Evolutionary conservation across 768 basidiomycete species (phyloP).

Genomic region (Leucocoprinus leucothites): DNA sequence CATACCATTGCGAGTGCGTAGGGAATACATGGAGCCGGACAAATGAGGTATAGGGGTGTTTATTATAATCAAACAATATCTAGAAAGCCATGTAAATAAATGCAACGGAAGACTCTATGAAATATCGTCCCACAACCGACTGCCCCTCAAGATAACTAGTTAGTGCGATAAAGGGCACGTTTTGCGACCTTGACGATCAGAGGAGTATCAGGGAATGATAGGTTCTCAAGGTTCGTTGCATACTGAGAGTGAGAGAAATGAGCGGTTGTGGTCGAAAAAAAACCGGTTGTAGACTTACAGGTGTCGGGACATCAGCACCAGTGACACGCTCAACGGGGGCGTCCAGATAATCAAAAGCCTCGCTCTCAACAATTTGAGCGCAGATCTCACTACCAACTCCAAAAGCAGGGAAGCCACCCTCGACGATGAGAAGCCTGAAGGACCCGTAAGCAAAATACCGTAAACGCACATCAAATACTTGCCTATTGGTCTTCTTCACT

Average conservation of each 20-base stretch:
- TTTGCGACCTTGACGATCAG: slow-evolving; percentile 93
- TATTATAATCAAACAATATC: slow-evolving; percentile 27
- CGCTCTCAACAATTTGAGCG: slow-evolving; percentile 95
- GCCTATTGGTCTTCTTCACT: slow-evolving; percentile 99
- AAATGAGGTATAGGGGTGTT: slow-evolving; percentile 20
- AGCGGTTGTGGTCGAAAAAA: neutral
- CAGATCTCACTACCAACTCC: slow-evolving; percentile 99
- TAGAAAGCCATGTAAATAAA: slow-evolving; percentile 19
- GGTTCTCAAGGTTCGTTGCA: slow-evolving; percentile 81
- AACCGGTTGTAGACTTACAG: slow-evolving; percentile 36
- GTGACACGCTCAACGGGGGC: slow-evolving; percentile 97
- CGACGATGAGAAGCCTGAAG: slow-evolving; percentile 82
- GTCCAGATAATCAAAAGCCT: slow-evolving; percentile 98
- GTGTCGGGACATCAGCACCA: slow-evolving; percentile 96
- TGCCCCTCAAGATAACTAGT: slow-evolving; percentile 38
- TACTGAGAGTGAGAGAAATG: slow-evolving; percentile 49
- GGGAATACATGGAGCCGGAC: slow-evolving; percentile 8
- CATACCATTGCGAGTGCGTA: neutral
- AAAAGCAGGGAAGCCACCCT: slow-evolving; percentile 98
- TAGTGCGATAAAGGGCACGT: slow-evolving; percentile 87
- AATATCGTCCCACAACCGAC: slow-evolving; percentile 15
- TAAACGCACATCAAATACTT: slow-evolving; percentile 18
- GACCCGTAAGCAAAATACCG: slow-evolving; percentile 6
- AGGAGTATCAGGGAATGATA: slow-evolving; percentile 92
- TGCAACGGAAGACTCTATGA: slow-evolving; percentile 21